Percentiles rank a stretch among this genome's conserved stretches.
phyloP scores from a whole-genome alignment of 306 rosid species.

The Citrullus colocynthis region DNA sequence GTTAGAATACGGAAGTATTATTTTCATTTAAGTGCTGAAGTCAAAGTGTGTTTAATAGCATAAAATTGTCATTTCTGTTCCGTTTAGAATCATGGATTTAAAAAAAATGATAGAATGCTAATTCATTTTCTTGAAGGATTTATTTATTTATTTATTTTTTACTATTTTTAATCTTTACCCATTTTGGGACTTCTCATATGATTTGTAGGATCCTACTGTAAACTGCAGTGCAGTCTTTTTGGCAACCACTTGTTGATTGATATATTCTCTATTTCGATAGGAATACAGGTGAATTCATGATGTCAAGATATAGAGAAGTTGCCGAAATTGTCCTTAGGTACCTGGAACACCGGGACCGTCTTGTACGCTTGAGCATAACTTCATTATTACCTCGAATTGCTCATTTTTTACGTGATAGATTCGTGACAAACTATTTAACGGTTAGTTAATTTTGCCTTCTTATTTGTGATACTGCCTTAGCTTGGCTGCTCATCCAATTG shows the following conservation, averaged over 20 bases:
- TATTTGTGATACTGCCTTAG: background rate
- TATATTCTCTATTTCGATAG: conserved; percentile 31
- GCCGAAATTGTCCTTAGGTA: conserved; percentile 93
- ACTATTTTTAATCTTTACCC: background rate
- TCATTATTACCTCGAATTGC: conserved; percentile 94
- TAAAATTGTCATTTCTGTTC: background rate
- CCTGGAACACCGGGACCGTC: conserved; percentile 83
- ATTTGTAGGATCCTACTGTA: background rate
- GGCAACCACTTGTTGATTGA: background rate
- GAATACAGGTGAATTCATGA: conserved; percentile 99
- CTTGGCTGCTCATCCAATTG: background rate
- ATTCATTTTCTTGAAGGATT: background rate
- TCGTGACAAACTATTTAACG: conserved; percentile 84
- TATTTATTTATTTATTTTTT: no score
- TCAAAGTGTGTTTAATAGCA: background rate
- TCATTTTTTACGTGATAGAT: conserved; percentile 93
- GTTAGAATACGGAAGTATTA: background rate
- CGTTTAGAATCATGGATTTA: background rate
- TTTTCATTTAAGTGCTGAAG: background rate
- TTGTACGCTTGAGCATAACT: conserved; percentile 97
- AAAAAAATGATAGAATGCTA: background rate
- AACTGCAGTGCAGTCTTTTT: background rate
- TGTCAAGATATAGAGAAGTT: conserved; percentile 99
- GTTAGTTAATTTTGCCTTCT: conserved; percentile 32
- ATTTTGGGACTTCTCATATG: background rate